These are phyloP conservation scores for Trametes sanguinea DNA, from an alignment of 768 basidiomycete genomes.

Conservation along the genomic window DNA sequence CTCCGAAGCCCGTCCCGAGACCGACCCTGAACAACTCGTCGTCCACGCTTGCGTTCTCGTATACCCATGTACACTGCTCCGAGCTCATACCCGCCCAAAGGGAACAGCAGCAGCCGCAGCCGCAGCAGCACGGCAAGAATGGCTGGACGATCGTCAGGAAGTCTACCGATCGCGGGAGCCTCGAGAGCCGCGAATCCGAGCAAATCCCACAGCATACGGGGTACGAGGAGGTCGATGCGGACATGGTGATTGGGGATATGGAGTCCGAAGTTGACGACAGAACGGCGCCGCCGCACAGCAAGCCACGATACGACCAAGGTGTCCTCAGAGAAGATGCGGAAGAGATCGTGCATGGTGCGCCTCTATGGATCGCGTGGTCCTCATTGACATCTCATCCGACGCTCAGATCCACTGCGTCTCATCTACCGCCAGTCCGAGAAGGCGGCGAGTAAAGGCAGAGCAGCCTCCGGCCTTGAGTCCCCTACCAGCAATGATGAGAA, in stretches of 20 bases:
- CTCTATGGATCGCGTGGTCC: slow-evolving; percentile 16
- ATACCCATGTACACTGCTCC: slow-evolving; percentile 79
- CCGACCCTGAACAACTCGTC: slow-evolving; percentile 53
- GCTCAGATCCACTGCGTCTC: slow-evolving; percentile 60
- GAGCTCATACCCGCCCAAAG: slow-evolving; percentile 69
- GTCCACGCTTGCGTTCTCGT: slow-evolving; percentile 74
- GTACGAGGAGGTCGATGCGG: slow-evolving; percentile 72
- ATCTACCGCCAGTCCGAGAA: slow-evolving; percentile 36
- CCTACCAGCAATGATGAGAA: slow-evolving; percentile 41
- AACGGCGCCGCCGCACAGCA: slow-evolving; percentile 32
- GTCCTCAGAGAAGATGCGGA: slow-evolving; percentile 67
- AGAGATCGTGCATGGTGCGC: slow-evolving; percentile 75
- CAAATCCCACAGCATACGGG: slow-evolving; percentile 33
- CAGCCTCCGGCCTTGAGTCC: background rate
- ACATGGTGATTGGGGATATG: slow-evolving; percentile 77
- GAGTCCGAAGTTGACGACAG: slow-evolving; percentile 54
- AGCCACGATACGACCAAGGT: slow-evolving; percentile 47
- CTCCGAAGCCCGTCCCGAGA: slow-evolving; percentile 59
- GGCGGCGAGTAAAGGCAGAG: slow-evolving; percentile 33
- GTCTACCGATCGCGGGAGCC: slow-evolving; percentile 33
- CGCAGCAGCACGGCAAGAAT: slow-evolving; percentile 44
- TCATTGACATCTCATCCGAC: slow-evolving; percentile 32
- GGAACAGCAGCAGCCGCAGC: slow-evolving; percentile 37
- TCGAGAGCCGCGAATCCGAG: slow-evolving; percentile 27
- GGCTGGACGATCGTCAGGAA: slow-evolving; percentile 80